These are phyloP conservation scores for Acorus calamus DNA, from an alignment of 106 monocot genomes.

Conservation along the genomic window DNA sequence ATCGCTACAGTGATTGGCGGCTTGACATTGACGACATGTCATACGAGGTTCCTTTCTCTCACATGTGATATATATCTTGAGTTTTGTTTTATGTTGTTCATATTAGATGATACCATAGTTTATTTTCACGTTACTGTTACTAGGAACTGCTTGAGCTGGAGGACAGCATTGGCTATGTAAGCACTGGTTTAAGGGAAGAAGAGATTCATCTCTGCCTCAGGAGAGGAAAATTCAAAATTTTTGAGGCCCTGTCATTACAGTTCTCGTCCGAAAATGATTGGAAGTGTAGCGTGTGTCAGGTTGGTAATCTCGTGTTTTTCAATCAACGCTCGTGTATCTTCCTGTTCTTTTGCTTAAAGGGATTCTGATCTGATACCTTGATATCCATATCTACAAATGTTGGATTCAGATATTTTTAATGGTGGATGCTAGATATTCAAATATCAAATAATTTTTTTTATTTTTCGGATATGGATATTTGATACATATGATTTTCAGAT, in stretches of 20 bases:
- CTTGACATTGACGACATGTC: constrained; percentile 95
- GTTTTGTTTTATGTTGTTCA: background rate
- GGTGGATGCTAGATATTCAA: too few relatives aligned
- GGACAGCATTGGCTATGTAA: constrained; percentile 85
- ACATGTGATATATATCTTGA: background rate
- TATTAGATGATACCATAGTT: background rate
- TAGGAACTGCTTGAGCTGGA: constrained; percentile 93
- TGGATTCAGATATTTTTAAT: too few relatives aligned
- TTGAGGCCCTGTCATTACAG: constrained; percentile 18
- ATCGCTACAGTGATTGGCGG: constrained; percentile 68
- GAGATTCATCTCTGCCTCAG: constrained; percentile 49
- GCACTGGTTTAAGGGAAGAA: constrained; percentile 88
- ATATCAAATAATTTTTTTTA: too few relatives aligned
- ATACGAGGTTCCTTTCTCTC: constrained; percentile 59
- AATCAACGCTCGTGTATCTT: too few relatives aligned
- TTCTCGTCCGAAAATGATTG: constrained; percentile 40
- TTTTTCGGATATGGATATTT: too few relatives aligned
- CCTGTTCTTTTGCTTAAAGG: too few relatives aligned
- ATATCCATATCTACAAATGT: background rate
- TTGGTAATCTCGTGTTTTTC: constrained; percentile 11
- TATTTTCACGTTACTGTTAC: background rate
- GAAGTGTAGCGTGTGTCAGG: constrained; percentile 95
- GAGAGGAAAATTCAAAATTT: constrained; percentile 46
- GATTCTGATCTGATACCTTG: background rate
- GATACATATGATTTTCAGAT: too few relatives aligned